Conservation (phyloP, 1,139 yeast species). For the Eremothecium cymbalariae region DNA sequence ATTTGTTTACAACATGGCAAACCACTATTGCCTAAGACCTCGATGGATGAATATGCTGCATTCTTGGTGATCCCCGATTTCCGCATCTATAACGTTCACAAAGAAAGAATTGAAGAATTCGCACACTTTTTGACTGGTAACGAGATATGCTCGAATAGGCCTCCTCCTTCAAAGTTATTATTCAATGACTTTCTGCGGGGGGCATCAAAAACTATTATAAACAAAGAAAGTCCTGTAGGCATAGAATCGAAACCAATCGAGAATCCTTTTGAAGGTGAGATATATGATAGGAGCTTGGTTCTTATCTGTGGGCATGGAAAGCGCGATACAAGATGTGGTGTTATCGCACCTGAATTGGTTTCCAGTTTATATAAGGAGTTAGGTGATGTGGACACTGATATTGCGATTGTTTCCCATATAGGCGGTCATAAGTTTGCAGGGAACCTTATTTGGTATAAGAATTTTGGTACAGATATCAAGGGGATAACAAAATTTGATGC, state of each 20-base stretch:
- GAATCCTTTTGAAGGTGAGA: conserved; percentile 9
- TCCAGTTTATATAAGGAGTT: conserved; percentile 4
- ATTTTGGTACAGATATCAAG: conserved; percentile 4
- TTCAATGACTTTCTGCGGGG: background rate
- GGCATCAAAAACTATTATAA: too few relatives aligned
- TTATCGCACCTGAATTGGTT: conserved; percentile 16
- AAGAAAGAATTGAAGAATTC: conserved; percentile 13
- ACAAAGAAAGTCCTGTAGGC: conserved; percentile 5
- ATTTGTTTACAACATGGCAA: conserved; percentile 15
- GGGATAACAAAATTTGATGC: conserved; percentile 14
- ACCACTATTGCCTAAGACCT: conserved; percentile 3
- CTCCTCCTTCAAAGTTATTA: conserved; percentile 10
- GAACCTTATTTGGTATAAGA: conserved; percentile 19
- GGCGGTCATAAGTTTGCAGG: conserved; percentile 29
- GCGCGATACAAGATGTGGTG: conserved; percentile 24
- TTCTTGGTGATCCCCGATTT: conserved; percentile 21
- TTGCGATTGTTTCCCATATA: conserved; percentile 24
- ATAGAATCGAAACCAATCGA: background rate
- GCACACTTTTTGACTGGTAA: conserved; percentile 18
- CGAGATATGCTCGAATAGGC: conserved; percentile 4
- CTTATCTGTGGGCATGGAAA: conserved; percentile 25
- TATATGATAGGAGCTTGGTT: conserved; percentile 12
- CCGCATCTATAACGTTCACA: conserved; percentile 15
- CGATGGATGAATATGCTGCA: conserved; percentile 9
- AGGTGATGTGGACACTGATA: conserved; percentile 3